Evolutionary conservation across 2,329 filamentous ascomycete genomes (phyloP), one percentile per base, ranked within the genome.

Genomic region (Ploettnerulaceae sp.): DNA sequence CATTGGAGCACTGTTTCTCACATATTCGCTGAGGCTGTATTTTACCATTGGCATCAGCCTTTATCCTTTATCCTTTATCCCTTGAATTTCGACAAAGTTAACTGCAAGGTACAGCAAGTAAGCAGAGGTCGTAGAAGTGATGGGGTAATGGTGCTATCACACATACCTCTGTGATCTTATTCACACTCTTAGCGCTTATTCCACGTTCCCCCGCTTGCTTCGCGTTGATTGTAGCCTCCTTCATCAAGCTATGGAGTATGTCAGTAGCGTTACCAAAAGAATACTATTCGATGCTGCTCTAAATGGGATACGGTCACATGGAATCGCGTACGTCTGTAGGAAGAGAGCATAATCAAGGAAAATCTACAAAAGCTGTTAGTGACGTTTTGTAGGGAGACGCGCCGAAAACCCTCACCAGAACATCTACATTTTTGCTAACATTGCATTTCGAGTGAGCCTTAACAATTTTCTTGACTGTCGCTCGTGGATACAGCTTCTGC

Each of bases 261-360:
- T 61, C 34, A 60, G 56, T 26, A 34, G 29, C 11, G 12, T 8
- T 29, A 17, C 25, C 28, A 17, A 17, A 14, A 31, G 4, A 18
- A 17, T 9, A 17, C 12, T 8, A 9, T 11, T n/a, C 4, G 14
- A 28, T 15, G 9, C 31, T 28, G 25, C 32, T 18, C 12, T 11
- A 33, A n/a, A 4, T 18, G 4, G 12, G 31, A 18, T 26, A 15
- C 34, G 17, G 14, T 20, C 11, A 6, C 14, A n/a, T 12, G 11
- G 24, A 8, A 22, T 47, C 33, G 51, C 61, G 35, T 67, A 80
- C 75, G 78, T 74, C 64, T 81, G 73, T 61, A 95, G 83, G 57
- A 95, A 94, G 1, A 93, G 73, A 54, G 87, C 78, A 55, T 94
- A 94, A 62, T 93, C 82, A 48, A 95, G 73, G 60, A 87, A 94